Evolutionary conservation across 768 basidiomycete species (phyloP).

Genomic region (Suillus decipiens): DNA sequence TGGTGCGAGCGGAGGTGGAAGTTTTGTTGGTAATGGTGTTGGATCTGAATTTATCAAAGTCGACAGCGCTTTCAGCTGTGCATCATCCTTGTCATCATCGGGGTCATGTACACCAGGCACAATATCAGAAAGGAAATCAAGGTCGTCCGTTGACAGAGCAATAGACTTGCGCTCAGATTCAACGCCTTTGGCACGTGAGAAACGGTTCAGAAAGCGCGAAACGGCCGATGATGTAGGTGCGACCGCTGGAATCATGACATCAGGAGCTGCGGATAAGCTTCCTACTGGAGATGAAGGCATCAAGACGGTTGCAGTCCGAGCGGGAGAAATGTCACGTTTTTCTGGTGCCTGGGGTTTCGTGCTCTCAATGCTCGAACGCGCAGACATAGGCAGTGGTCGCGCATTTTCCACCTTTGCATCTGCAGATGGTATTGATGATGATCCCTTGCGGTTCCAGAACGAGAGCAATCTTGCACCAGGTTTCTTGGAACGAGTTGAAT

Average conservation of each 20-base stretch:
- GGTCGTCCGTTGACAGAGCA: slow-evolving; percentile 75
- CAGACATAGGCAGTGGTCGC: slow-evolving; percentile 21
- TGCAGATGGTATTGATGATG: slow-evolving; percentile 25
- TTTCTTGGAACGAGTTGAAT: slow-evolving; percentile 50
- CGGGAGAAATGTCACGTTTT: slow-evolving; percentile 20
- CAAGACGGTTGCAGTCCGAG: slow-evolving; percentile 9
- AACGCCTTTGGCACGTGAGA: slow-evolving; percentile 52
- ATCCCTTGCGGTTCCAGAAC: slow-evolving; percentile 59
- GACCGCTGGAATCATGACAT: slow-evolving; percentile 7
- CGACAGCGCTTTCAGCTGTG: slow-evolving; percentile 40
- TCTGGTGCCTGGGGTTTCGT: slow-evolving; percentile 16
- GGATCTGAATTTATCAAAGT: slow-evolving; percentile 43
- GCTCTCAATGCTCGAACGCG: slow-evolving; percentile 35
- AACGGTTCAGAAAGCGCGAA: slow-evolving; percentile 79
- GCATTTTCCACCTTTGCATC: slow-evolving; percentile 23
- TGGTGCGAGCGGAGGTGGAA: slow-evolving; percentile 50
- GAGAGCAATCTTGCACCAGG: slow-evolving; percentile 62
- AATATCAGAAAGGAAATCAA: slow-evolving; percentile 76
- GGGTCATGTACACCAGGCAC: slow-evolving; percentile 57
- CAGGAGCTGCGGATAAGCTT: slow-evolving; percentile 13
- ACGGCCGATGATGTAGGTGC: slow-evolving; percentile 62
- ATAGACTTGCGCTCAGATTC: slow-evolving; percentile 51
- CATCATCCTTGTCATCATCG: slow-evolving; percentile 33
- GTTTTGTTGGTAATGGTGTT: slow-evolving; percentile 40
- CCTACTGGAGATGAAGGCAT: slow-evolving; percentile 8